Percentiles rank a stretch among this genome's conserved stretches.
Evolutionary conservation across 2,329 filamentous ascomycete species (phyloP).

Genomic region (Aspergillus japonicus): DNA sequence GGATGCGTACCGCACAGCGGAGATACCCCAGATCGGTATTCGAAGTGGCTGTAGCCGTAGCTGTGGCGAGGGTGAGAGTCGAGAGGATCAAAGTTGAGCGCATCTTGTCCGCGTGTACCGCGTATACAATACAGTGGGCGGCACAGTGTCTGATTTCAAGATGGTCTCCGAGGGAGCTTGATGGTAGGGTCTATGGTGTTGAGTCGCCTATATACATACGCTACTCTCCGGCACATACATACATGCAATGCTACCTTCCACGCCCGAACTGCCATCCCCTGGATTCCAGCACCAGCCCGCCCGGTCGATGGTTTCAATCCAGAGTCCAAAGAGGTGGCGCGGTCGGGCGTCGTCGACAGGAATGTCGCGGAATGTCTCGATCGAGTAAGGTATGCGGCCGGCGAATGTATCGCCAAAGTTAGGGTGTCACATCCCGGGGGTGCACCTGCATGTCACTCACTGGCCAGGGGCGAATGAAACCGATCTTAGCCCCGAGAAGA

Average conservation of each 20-base stretch:
- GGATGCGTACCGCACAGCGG: constrained; percentile 12
- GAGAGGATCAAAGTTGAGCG: background rate
- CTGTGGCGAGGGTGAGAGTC: constrained; percentile 9
- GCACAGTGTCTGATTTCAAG: too few species aligned
- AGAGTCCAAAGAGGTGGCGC: background rate
- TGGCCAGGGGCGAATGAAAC: background rate
- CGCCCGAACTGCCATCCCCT: background rate
- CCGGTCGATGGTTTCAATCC: background rate
- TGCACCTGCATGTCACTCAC: background rate
- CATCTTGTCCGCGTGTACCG: background rate
- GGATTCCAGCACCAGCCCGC: background rate
- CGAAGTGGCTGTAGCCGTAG: background rate
- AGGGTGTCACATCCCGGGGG: background rate
- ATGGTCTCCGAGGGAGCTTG: too few species aligned
- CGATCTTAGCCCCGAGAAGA: too few species aligned
- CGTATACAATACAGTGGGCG: too few species aligned
- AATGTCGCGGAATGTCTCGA: background rate
- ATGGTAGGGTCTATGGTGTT: background rate
- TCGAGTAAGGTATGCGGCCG: background rate
- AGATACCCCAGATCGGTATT: constrained; percentile 9
- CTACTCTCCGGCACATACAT: too few species aligned
- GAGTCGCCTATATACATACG: background rate
- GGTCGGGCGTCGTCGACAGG: background rate
- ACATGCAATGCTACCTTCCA: too few species aligned
- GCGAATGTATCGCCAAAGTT: background rate